phyloP scores from a whole-genome alignment of 306 rosid genomes.

The Sphenostylis stenocarpa region DNA sequence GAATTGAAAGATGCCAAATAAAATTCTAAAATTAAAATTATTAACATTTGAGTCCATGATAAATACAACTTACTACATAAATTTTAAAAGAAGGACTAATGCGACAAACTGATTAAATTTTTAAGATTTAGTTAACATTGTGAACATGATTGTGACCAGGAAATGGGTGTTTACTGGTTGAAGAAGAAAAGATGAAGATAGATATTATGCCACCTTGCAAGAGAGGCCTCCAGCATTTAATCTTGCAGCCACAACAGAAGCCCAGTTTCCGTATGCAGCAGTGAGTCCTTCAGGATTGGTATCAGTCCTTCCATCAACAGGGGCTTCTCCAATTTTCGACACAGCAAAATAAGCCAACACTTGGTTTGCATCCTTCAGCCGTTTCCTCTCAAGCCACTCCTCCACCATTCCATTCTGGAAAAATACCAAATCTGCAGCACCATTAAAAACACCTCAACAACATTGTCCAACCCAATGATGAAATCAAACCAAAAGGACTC shows the following conservation, averaged over 20 bases:
- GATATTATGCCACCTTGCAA: conserved; percentile 61
- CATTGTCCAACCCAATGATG: background rate
- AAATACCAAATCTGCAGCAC: conserved; percentile 92
- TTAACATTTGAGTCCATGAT: too few relatives aligned
- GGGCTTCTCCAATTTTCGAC: conserved; percentile 86
- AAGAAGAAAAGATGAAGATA: background rate
- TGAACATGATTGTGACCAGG: too few relatives aligned
- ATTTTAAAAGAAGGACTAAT: too few relatives aligned
- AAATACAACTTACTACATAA: too few relatives aligned
- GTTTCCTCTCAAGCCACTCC: conserved; percentile 83
- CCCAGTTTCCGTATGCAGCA: conserved; percentile 93
- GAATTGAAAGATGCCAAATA: background rate
- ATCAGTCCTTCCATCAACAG: conserved; percentile 86
- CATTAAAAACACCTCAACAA: conserved; percentile 34
- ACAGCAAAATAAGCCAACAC: conserved; percentile 93
- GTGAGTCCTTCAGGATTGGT: conserved; percentile 95
- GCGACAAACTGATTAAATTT: too few relatives aligned
- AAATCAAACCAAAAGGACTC: background rate
- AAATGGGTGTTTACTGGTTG: too few relatives aligned
- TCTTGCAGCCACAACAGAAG: conserved; percentile 68
- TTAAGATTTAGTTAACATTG: too few relatives aligned
- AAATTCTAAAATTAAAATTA: background rate
- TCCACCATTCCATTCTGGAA: conserved; percentile 99
- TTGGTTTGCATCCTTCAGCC: conserved; percentile 69
- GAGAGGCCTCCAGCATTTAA: conserved; percentile 81